phyloP scores from a whole-genome alignment of 225 moss, liverwort and hornwort species.

The Sphagnum contortum region DNA sequence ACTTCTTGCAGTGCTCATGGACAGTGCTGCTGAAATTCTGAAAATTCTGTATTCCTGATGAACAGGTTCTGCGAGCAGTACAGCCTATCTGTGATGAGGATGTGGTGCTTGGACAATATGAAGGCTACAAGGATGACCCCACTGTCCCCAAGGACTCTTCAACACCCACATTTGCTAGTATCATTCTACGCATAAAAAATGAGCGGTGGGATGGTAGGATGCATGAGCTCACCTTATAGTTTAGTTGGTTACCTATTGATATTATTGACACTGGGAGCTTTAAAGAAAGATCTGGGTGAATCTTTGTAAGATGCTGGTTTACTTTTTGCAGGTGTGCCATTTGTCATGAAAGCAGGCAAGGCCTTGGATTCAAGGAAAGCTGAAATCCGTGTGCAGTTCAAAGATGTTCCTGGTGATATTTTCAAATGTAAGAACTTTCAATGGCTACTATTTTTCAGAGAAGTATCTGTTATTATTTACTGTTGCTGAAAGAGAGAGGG shows the following conservation, averaged over 20 bases:
- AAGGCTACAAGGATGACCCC: constrained; percentile 78
- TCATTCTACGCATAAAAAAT: constrained; percentile 67
- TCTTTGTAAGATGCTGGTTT: neutral
- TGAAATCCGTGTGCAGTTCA: constrained; percentile 93
- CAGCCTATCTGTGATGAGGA: constrained; percentile 52
- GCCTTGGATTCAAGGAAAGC: constrained; percentile 78
- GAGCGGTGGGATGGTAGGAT: constrained; percentile 87
- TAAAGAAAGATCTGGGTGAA: too few relatives aligned
- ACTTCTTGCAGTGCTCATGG: too few relatives aligned
- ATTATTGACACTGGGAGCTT: neutral
- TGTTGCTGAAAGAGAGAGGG: neutral
- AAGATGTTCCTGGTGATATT: constrained; percentile 90
- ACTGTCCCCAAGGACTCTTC: constrained; percentile 70
- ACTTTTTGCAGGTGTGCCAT: constrained; percentile 56
- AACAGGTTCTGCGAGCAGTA: constrained; percentile 50
- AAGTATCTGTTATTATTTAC: neutral
- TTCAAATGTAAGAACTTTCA: constrained; percentile 49
- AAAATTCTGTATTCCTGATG: constrained; percentile 1
- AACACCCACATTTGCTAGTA: constrained; percentile 78
- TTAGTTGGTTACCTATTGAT: neutral
- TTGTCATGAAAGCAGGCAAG: constrained; percentile 89
- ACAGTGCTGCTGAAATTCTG: too few relatives aligned
- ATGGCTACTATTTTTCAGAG: neutral
- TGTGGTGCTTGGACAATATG: constrained; percentile 85
- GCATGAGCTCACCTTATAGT: neutral